Base-by-base conservation (phyloP, 495 filamentous ascomycete genomes). In the Penicillium verhagenii region DNA sequence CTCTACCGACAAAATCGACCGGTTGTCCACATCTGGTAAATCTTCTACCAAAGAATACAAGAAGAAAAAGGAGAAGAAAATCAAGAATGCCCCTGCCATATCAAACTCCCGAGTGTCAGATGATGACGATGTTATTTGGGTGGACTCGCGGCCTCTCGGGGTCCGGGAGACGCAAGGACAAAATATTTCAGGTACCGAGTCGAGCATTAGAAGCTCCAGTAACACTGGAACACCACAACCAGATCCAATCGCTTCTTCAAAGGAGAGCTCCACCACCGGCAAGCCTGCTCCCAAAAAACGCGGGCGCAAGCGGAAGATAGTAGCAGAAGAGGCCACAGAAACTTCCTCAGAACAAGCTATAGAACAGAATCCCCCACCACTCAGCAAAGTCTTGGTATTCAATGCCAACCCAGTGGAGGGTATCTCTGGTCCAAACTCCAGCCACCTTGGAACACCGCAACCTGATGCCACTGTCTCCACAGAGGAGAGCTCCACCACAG, bases 261-360 rank as follows among this genome's bases (percentile, higher is more conserved):
- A 57, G 37, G 13, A 37, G 7, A 46, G 52, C n/a, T 26, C 19
- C 6, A 38, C 7, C 20, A 24, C 6, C 21, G 46, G 11, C 8
- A 50, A 38, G 2, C 56, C 66, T 18, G 59, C 56, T 0, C 68
- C 72, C 21, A 76, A 74, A 48, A 79, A 78, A 59, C 74, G 75
- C 50, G 75, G 76, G 10, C 72, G 76, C 28, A 78, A 78, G 56
- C 71, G 70, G 38, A 79, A 76, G 65, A 67, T 66, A 49, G 58
- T 67, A 7, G 13, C 53, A 5, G 71, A 72, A 19, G 55, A 67
- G 47, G 21, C 37, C 3, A 21, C 56, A 33, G 25, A 39, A 18
- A 26, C 31, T 14, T 10, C 38, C 31, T 38, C 47, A 9, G 23
- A 53, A 5, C 42, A 51, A 47, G n/a, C 19, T 7, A 38, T 26